These are phyloP conservation scores for Solanum hybrid DNA, from an alignment of 305 asterid genomes.

Conservation along the genomic window DNA sequence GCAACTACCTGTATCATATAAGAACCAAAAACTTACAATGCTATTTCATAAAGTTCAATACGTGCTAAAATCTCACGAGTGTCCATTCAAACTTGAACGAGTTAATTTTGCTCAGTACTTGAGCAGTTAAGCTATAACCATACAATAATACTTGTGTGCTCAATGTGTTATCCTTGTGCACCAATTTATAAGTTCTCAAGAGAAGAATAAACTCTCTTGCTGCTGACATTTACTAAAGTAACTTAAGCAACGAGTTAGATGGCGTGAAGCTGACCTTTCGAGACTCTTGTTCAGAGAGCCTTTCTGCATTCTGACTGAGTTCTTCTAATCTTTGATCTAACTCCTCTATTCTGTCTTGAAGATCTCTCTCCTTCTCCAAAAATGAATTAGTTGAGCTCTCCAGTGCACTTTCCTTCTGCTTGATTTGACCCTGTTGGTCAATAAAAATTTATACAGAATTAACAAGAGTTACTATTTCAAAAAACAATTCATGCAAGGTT, in stretches of 20 bases:
- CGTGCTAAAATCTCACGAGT: background rate
- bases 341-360: slow-evolving; percentile 57
- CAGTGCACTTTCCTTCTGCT: slow-evolving; percentile 56
- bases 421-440: slow-evolving; percentile 51
- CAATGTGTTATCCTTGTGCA: background rate
- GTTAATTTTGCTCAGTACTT: background rate
- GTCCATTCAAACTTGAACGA: background rate
- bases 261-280: slow-evolving; percentile 32
- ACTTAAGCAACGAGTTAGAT: background rate
- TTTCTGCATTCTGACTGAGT: slow-evolving; percentile 31
- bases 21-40: slow-evolving; percentile 8
- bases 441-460: background rate
- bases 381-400: slow-evolving; percentile 52
- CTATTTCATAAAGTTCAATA: background rate
- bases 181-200: background rate
- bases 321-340: slow-evolving; percentile 42
- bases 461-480: background rate
- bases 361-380: slow-evolving; percentile 68
- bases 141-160: background rate
- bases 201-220: background rate
- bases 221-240: background rate
- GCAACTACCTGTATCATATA: slow-evolving; percentile 26
- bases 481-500: background rate
- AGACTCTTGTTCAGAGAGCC: slow-evolving; percentile 25
- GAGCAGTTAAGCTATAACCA: background rate